Evolutionary conservation across 2,329 filamentous ascomycete genomes (phyloP).

Genomic region (Pseudovirgaria hyperparasitica): DNA sequence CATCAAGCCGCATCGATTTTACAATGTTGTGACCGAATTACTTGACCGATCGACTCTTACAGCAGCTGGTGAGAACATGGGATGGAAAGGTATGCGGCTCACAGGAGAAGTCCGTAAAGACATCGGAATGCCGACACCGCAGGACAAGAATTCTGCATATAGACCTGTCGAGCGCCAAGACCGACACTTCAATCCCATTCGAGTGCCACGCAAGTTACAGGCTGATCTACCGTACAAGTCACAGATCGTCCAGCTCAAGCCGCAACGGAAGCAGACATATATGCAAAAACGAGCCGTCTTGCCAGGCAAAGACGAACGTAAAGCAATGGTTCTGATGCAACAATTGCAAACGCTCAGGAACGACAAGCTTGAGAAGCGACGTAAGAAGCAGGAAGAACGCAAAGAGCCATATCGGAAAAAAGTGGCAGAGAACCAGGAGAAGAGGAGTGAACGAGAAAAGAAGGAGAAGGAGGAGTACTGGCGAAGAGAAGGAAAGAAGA

Average conservation of each 20-base stretch:
- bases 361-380: slow-evolving; percentile 75
- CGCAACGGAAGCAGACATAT: slow-evolving; percentile 72
- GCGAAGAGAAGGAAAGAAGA: slow-evolving; percentile 77
- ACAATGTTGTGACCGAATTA: slow-evolving; percentile 90
- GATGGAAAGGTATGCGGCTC: slow-evolving; percentile 84
- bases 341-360: slow-evolving; percentile 84
- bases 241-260: slow-evolving; percentile 71
- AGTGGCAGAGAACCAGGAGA: slow-evolving; percentile 70
- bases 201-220: slow-evolving; percentile 67
- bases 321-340: slow-evolving; percentile 77
- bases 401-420: slow-evolving; percentile 69
- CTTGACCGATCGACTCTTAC: slow-evolving; percentile 42
- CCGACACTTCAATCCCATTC: slow-evolving; percentile 46
- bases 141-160: slow-evolving; percentile 77
- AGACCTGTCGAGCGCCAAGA: slow-evolving; percentile 43
- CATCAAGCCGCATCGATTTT: slow-evolving; percentile 88
- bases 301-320: slow-evolving; percentile 69
- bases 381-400: slow-evolving; percentile 78
- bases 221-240: slow-evolving; percentile 83
- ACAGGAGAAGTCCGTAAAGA: slow-evolving; percentile 82
- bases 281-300: slow-evolving; percentile 96
- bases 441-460: slow-evolving; percentile 77
- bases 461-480: slow-evolving; percentile 87
- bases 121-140: slow-evolving; percentile 61
- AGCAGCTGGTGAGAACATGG: slow-evolving; percentile 22